Conservation (phyloP, 139 green algal species). For the Tetraselmis chui region DNA sequence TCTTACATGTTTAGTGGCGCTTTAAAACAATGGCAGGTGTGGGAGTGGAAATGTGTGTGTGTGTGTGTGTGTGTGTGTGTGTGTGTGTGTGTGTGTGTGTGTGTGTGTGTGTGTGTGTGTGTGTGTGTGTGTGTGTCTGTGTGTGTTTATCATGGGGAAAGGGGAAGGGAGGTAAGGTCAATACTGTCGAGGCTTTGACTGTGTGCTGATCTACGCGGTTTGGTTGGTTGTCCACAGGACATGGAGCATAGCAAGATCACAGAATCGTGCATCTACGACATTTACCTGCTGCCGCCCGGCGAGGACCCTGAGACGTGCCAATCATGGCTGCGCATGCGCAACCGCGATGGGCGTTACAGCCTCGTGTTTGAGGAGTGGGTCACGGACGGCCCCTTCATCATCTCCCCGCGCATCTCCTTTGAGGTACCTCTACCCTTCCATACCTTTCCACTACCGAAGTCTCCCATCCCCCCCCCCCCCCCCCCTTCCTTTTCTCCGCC, state of each 20-base stretch:
- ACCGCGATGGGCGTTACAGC: conserved; percentile 87
- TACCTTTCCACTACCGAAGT: not conserved
- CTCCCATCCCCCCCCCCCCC: not conserved
- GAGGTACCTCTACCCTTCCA: conserved; percentile 52
- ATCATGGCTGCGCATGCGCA: conserved; percentile 95
- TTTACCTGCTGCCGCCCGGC: conserved; percentile 86
- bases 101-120: conserved; percentile 6
- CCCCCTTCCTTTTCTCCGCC: not conserved
- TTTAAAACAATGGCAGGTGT: too few relatives aligned
- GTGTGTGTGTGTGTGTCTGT: not conserved
- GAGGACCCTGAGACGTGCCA: conserved; percentile 93
- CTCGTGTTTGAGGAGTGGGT: conserved; percentile 98
- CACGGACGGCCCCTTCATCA: conserved; percentile 89
- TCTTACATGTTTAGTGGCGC: too few relatives aligned
- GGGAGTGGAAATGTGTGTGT: too few relatives aligned
- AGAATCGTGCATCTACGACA: conserved; percentile 66
- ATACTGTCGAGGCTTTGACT: too few relatives aligned
- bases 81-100: too few relatives aligned
- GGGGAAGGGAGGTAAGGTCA: too few relatives aligned
- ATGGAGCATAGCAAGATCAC: not conserved
- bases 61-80: too few relatives aligned
- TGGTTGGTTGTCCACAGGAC: too few relatives aligned
- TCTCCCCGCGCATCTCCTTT: conserved; percentile 90
- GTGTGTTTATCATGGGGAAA: not conserved
- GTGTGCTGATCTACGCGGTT: too few relatives aligned